These are phyloP conservation scores for Karstenula rhodostoma DNA, from an alignment of 2,329 filamentous ascomycete species.

Conservation along the genomic window DNA sequence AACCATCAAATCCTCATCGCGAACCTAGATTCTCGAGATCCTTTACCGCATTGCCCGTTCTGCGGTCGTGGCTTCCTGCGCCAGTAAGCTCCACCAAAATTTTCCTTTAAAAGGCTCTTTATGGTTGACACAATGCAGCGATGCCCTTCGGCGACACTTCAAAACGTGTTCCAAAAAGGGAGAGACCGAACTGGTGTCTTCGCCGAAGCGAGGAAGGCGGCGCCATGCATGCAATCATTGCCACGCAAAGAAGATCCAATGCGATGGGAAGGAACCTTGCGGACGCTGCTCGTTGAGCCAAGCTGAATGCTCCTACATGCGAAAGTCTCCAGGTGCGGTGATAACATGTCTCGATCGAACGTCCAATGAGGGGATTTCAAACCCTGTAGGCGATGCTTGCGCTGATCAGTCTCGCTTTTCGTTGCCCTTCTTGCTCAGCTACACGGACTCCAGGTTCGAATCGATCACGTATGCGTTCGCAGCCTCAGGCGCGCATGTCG, in stretches of 20 bases:
- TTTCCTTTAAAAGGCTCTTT: neutral
- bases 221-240: constrained; percentile 17
- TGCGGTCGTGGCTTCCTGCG: constrained; percentile 16
- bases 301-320: constrained; percentile 1
- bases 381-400: neutral
- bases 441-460: constrained; percentile 22
- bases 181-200: neutral
- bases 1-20: neutral
- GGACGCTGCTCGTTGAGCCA: constrained; percentile 5
- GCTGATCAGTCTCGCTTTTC: neutral
- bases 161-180: constrained; percentile 14
- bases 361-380: neutral
- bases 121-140: constrained; percentile 5
- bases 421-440: constrained; percentile 21
- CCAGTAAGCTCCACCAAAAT: constrained; percentile 2
- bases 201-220: constrained; percentile 13
- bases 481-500: constrained; percentile 8
- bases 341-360: neutral
- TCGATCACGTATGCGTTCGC: constrained; percentile 19
- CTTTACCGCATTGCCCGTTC: constrained; percentile 7
- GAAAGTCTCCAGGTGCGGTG: neutral
- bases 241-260: constrained; percentile 1
- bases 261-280: constrained; percentile 9
- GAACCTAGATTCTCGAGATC: constrained; percentile 4
- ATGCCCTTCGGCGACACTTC: constrained; percentile 18